Evolutionary conservation across 352 stramenopile species (phyloP).

Genomic region (Globisporangium paroecandrum): DNA sequence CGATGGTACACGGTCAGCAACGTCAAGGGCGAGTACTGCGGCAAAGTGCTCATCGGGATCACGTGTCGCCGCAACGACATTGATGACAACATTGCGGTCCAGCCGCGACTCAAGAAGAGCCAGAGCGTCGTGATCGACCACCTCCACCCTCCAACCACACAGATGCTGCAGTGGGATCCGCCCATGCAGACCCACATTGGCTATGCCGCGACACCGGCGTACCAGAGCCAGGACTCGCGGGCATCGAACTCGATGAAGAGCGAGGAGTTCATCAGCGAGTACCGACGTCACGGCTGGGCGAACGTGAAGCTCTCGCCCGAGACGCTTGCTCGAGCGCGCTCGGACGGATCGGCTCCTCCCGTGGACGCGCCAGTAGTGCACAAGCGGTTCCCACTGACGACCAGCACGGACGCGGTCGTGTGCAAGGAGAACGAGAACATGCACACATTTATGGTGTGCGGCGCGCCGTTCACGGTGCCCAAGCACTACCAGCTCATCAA

Average conservation of each 20-base stretch:
- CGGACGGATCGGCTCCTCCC: slow-evolving; percentile 45
- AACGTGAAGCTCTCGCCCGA: slow-evolving; percentile 81
- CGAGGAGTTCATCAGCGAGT: slow-evolving; percentile 43
- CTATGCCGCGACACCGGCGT: slow-evolving; percentile 33
- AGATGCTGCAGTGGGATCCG: slow-evolving; percentile 76
- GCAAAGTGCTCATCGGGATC: slow-evolving; percentile 79
- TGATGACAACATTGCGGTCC: slow-evolving; percentile 27
- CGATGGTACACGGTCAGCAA: slow-evolving; percentile 88
- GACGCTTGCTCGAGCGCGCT: slow-evolving; percentile 44
- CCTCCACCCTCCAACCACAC: slow-evolving; percentile 59
- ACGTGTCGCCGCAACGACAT: slow-evolving; percentile 48
- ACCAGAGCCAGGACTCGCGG: slow-evolving; percentile 15
- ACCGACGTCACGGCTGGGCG: slow-evolving; percentile 67
- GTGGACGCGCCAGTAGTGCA: slow-evolving; percentile 29
- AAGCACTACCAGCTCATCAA: slow-evolving; percentile 88
- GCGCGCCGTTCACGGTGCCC: slow-evolving; percentile 84
- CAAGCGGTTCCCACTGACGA: slow-evolving; percentile 39
- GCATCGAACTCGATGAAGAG: slow-evolving; percentile 22
- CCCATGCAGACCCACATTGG: slow-evolving; percentile 19
- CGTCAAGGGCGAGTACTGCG: slow-evolving; percentile 82
- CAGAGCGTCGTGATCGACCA: slow-evolving; percentile 73
- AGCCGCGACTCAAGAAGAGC: slow-evolving; percentile 70
- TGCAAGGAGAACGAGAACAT: slow-evolving; percentile 87
- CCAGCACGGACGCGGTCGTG: slow-evolving; percentile 46
- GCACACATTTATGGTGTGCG: slow-evolving; percentile 89